Evolutionary conservation across 805 yeast species (phyloP).

Genomic region (Kuraishia molischiana): DNA sequence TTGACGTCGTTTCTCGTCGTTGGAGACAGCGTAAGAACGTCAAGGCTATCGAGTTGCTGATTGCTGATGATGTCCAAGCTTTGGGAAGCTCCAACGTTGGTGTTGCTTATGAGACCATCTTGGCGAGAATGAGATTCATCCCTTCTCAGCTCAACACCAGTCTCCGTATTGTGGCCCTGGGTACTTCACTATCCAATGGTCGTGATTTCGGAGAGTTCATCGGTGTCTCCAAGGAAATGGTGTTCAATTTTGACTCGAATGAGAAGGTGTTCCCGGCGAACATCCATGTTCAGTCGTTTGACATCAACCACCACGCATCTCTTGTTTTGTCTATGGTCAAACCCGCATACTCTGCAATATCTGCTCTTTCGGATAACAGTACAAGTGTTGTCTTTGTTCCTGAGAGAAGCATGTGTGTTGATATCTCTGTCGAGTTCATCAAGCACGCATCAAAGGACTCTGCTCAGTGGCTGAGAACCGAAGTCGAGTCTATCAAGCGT

Average conservation of each 20-base stretch:
- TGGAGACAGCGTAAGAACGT: conserved; percentile 77
- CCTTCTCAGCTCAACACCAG: conserved; percentile 50
- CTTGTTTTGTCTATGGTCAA: conserved; percentile 39
- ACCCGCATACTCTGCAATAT: conserved; percentile 35
- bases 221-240: conserved; percentile 50
- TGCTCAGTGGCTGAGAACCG: conserved; percentile 28
- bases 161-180: conserved; percentile 58
- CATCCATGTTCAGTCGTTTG: conserved; percentile 43
- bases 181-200: conserved; percentile 63
- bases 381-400: conserved; percentile 48
- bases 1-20: conserved; percentile 62
- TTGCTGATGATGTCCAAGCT: conserved; percentile 66
- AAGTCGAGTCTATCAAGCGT: conserved; percentile 26
- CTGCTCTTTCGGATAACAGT: conserved; percentile 19
- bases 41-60: conserved; percentile 54
- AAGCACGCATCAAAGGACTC: conserved; percentile 26
- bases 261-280: conserved; percentile 48
- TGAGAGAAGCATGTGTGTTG: conserved; percentile 41
- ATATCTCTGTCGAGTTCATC: conserved; percentile 36
- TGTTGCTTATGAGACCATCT: conserved; percentile 52
- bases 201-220: conserved; percentile 82
- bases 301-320: conserved; percentile 40
- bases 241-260: conserved; percentile 62
- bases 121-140: conserved; percentile 67
- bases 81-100: conserved; percentile 54